Evolutionary conservation across 331 rosid genomes (phyloP), one percentile per base, ranked within the genome.

Genomic region (Erythrophleum ivorense): DNA sequence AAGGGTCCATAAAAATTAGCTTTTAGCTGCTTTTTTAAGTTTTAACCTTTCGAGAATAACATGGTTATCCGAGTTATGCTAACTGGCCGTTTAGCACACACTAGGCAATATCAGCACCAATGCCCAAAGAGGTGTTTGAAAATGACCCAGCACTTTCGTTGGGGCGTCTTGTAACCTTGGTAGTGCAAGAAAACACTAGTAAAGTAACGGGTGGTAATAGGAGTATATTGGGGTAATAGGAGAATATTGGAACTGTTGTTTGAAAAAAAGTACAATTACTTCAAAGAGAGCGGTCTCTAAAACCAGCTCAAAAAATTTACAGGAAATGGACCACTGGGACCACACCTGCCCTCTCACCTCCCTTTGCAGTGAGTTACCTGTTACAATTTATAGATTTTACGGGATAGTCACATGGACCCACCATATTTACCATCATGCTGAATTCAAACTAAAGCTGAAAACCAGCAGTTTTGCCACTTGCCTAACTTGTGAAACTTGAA

Each of bases 271-370:
- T 73, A 60, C 73, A 75, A 82, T 67, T 84, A 84, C 86, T 59
- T 81, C 79, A 63, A 79, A 88, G 40, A 84, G 76, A 21, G 77
- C 71, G 71, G 80, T 57, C 75, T 57, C 82, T 43, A 86, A 73
- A 90, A 71, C 79, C 83, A 80, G 88, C 85, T 66, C 80, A 83
- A 78, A 21, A 43, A 65, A 58, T 55, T 77, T 76, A 67, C 78
- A 86, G 79, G 82, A 80, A 73, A 71, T 81, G 86, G 89, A 76
- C 90, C 90, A 80, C 80, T 13, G 80, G 88, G 88, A 84, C 92
- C 89, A 83, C 88, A 79, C 75, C 75, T 84, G 80, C 85, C 66
- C 85, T 31, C 66, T 74, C 60, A 57, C 45, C 75, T 49, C 46
- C 80, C 87, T 81, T 68, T 75, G 83, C 84, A 81, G 76, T 68